These are phyloP conservation scores for Backusella sp. DNA, from an alignment of 192 early-diverging fungal genomes.

Conservation along the genomic window DNA sequence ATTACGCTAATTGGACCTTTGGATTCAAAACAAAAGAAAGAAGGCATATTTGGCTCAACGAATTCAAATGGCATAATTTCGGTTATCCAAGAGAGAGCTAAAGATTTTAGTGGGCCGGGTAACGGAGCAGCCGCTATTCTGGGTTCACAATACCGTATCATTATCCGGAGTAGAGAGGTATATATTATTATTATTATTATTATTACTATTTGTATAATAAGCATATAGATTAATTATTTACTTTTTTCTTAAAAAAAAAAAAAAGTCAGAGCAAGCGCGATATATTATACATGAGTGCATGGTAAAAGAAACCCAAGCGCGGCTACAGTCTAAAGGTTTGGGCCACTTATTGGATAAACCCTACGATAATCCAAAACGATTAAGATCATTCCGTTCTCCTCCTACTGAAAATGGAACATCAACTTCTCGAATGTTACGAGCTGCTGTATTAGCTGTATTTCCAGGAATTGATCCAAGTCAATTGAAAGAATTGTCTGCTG, in stretches of 20 bases:
- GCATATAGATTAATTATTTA: background rate
- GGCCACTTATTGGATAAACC: background rate
- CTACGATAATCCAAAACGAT: background rate
- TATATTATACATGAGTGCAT: slow-evolving; percentile 25
- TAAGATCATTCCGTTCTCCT: background rate
- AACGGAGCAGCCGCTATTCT: slow-evolving; percentile 16
- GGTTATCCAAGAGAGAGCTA: slow-evolving; percentile 16
- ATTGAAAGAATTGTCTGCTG: slow-evolving; percentile 58
- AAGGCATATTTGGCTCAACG: background rate
- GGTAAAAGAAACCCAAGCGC: slow-evolving; percentile 15
- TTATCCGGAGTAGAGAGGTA: slow-evolving; percentile 34
- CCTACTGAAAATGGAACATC: background rate
- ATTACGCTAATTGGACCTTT: slow-evolving; percentile 17
- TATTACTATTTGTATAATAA: too few species aligned
- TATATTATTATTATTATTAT: too few species aligned
- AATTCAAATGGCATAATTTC: slow-evolving; percentile 15
- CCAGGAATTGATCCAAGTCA: slow-evolving; percentile 36
- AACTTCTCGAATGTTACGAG: slow-evolving; percentile 23
- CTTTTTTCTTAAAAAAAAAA: background rate
- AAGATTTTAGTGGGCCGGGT: slow-evolving; percentile 19
- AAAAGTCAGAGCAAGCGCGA: background rate
- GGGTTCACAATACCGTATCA: slow-evolving; percentile 30
- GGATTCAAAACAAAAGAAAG: slow-evolving; percentile 1
- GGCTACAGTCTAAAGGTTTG: background rate
- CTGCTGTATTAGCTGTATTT: slow-evolving; percentile 14